Base-by-base conservation (phyloP, 495 filamentous ascomycete species). In the Penicillium diatomitis region DNA sequence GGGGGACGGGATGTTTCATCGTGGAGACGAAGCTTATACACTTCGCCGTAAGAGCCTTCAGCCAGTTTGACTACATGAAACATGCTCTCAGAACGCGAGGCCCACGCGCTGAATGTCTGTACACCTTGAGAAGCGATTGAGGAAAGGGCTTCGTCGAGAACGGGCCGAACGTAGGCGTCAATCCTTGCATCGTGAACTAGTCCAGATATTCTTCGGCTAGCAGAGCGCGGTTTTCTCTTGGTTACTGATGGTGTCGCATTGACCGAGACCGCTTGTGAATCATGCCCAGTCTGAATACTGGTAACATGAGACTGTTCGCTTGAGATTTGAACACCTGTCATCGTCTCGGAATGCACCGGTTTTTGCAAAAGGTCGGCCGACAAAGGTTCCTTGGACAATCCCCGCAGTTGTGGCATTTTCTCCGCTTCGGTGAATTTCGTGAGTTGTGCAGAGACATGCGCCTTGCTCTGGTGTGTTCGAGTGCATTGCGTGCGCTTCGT, bases 1-100 rank as follows among this genome's bases (percentile, higher is more conserved):
- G 64, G 64, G 20, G 64, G 63, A 30, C 68, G 59, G 41, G 50
- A 64, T 4, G 64, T 42, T 41, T 72, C 67, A 12, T 68, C 63
- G 10, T 63, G 67, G 31, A 75, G 44, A 33, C 62, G 63, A 5
- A 77, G 61, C 20, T 73, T 71, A 51, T 77, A 74, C 4, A 79
- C 74, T 42, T 75, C 72, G 46, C 72, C 75, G 44, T 75, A 79
- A 5, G 73, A 75, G 8, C 75, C 75, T 41, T 77, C 70, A 9
- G 73, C 74, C 7, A 79, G 57, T 46, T 78, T 77, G 4, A 62
- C 66, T 20, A 77, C 66, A 32, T 66, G 55, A 30, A 76, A 63
- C 58, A 70, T 61, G 32, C 59, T 67, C 27, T 62, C 69, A 3
- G 66, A 69, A 12, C 65, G 63, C 1, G 64, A 63, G 32, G 69